Evolutionary conservation across 495 filamentous ascomycete species (phyloP), one percentile per base, ranked within the genome.

Genomic region (Paragyromitra xinjiangensis): DNA sequence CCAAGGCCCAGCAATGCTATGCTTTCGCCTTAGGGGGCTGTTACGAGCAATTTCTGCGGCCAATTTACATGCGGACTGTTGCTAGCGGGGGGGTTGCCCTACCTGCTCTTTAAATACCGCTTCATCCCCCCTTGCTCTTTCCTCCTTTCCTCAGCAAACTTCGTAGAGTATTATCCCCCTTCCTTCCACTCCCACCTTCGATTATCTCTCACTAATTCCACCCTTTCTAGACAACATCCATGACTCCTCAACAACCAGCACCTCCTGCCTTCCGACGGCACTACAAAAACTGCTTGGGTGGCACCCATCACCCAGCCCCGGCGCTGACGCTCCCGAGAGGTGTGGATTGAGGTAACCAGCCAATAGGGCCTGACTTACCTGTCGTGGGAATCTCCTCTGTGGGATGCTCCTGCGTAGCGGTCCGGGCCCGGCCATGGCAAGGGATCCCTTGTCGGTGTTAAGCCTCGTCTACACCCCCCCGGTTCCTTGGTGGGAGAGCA

Each of bases 401-500:
- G 67, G 51, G 67, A 69, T 69, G 67, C 67, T 69, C 67, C 8
- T 68, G 67, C 40, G 67, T 69, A 69, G 67, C 53, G 67, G 67
- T 69, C 67, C 51, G 67, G 67, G 67, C 24, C 53, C 53, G 67
- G 67, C 53, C 53, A 69, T 69, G 65, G 51, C 67, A 69, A 45
- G 53, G 39, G 39, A 34, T 42, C 26, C 14, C 50, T 45, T 56
- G 55, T 59, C 55, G 24, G 67, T 59, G 67, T 69, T 61, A 24
- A 69, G 67, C 67, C 67, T 59, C 67, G 67, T 69, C 67, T 61
- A 61, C 67, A 48, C 14, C 67, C 22, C 67, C 67, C 67, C 67
- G 67, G 67, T 61, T 69, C 67, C 67, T 69, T 29, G 42, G 67
- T 69, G 67, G 67, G 67, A 69, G 67, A 69, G 53, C 53, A 69